Base-by-base conservation (phyloP, 352 stramenopile species). In the Phytophthora pseudosyringae region DNA sequence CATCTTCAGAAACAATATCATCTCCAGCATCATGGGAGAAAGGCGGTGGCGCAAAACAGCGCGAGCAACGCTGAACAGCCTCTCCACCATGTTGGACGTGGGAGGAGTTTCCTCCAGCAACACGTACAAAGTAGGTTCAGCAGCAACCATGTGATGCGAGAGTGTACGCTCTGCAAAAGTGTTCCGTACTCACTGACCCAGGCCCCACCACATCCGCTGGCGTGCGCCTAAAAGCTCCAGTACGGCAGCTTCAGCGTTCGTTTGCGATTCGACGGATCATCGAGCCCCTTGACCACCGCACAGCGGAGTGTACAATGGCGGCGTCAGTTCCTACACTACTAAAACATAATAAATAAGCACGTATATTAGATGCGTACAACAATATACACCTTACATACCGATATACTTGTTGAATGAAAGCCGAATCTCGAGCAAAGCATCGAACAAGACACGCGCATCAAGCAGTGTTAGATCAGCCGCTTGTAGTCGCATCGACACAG, bases 341-440 rank as follows among this genome's bases (percentile, higher is more conserved):
- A 45, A 48, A 43, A 21, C 16, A 43, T 1, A 51, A 28, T 31
- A 45, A 61, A 21, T 21, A 21, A n/a, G 38, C 16, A 45, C n/a
- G 28, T 9, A 5, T 44, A 5, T 44, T 26, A 44, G 38, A 26
- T 26, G 6, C 38, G n/a, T 26, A 31, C n/a, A 21, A 4, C 38
- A 5, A 44, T 11, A 44, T 16, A 44, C 39, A 35, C 32, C 4
- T 31, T 59, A 32, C 47, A 40, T 66, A 59, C 47, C 47, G 3
- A 66, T 29, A 28, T 53, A 66, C 9, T 53, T 45, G 5, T n/a
- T 1, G n/a, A 66, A 53, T 21, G 29, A 58, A 21, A 46, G 57
- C 0, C n/a, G 47, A 2, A 33, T 47, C 12, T 59, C 31, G 3
- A 66, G 11, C 0, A 66, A 18, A 0, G 6, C 48, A 31, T 59